Evolutionary conservation across 495 filamentous ascomycete species (phyloP).

Genomic region (Neohortaea acidophila): DNA sequence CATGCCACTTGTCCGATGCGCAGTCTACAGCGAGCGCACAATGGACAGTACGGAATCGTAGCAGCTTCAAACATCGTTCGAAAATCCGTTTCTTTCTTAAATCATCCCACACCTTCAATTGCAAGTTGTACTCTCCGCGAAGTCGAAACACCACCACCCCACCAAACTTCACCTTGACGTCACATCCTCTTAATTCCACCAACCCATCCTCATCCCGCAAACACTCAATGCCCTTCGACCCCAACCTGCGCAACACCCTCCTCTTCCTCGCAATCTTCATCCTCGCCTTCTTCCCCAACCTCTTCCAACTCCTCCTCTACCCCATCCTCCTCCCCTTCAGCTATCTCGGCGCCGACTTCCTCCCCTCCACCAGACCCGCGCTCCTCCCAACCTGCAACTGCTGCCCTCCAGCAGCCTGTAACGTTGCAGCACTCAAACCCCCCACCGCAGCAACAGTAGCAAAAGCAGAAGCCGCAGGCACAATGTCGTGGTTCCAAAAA

Average conservation of each 20-base stretch:
- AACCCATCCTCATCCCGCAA: too few relatives aligned
- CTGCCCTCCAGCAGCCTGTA: slow-evolving; percentile 15
- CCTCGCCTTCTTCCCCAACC: slow-evolving; percentile 38
- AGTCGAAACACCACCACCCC: too few relatives aligned
- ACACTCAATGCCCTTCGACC: slow-evolving; percentile 18
- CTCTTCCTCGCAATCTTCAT: slow-evolving; percentile 32
- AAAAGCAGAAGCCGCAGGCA: slow-evolving; percentile 12
- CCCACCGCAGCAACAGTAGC: slow-evolving; percentile 10
- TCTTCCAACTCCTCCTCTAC: slow-evolving; percentile 36
- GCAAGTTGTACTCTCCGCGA: too few relatives aligned
- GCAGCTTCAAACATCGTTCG: too few relatives aligned
- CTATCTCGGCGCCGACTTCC: slow-evolving; percentile 11
- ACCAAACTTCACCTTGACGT: too few relatives aligned
- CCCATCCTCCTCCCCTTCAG: slow-evolving; percentile 19
- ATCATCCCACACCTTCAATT: too few relatives aligned
- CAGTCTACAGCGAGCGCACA: too few relatives aligned
- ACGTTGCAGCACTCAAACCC: slow-evolving; percentile 15
- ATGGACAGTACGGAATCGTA: too few relatives aligned
- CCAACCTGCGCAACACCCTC: slow-evolving; percentile 15
- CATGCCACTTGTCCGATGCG: too few relatives aligned
- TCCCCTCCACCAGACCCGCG: slow-evolving; percentile 10
- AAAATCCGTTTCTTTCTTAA: too few relatives aligned
- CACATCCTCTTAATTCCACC: too few relatives aligned
- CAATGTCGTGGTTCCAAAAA: slow-evolving; percentile 69
- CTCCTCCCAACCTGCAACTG: slow-evolving; percentile 12